Evolutionary conservation across 163 green algal genomes (phyloP).

Genomic region (Scenedesmus sp.): DNA sequence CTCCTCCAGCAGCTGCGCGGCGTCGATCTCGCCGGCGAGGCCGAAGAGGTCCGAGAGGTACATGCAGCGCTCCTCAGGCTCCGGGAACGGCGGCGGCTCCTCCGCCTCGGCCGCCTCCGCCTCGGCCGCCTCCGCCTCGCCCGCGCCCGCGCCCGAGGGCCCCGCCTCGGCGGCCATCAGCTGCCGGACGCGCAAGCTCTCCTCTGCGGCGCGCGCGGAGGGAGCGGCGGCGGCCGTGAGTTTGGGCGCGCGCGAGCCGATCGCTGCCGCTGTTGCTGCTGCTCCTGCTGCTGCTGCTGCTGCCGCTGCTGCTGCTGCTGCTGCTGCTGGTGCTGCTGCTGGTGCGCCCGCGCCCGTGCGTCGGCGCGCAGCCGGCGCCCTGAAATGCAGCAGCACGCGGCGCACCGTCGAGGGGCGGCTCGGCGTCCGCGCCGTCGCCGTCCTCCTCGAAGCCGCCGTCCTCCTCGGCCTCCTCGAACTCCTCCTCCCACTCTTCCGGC

Average conservation of each 20-base stretch:
- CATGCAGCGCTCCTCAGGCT: slow-evolving; percentile 53
- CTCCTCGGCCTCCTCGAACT: slow-evolving; percentile 47
- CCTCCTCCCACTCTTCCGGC: slow-evolving; percentile 35
- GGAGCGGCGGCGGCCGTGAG: neutral
- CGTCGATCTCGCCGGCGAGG: slow-evolving; percentile 50
- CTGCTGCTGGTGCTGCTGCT: slow-evolving; percentile 13
- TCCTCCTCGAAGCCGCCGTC: slow-evolving; percentile 43
- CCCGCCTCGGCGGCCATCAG: slow-evolving; percentile 15
- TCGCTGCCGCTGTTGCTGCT: slow-evolving; percentile 5
- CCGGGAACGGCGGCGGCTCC: slow-evolving; percentile 50
- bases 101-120: too few species aligned
- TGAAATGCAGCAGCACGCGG: too few species aligned
- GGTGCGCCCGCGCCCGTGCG: neutral
- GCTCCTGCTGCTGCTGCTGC: neutral
- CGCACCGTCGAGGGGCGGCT: too few species aligned
- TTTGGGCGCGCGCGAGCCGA: neutral
- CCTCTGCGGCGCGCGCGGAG: neutral
- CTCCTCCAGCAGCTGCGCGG: slow-evolving; percentile 48
- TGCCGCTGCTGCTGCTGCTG: slow-evolving; percentile 3
- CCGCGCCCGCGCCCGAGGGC: neutral
- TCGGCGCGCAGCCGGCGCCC: too few species aligned
- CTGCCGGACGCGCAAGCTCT: slow-evolving; percentile 10
- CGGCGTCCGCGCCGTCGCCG: too few species aligned
- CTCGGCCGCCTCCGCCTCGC: neutral
- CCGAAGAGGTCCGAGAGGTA: slow-evolving; percentile 66